Evolutionary conservation across 805 yeast genomes (phyloP).

Genomic region (Grigorovia transvaalensis): DNA sequence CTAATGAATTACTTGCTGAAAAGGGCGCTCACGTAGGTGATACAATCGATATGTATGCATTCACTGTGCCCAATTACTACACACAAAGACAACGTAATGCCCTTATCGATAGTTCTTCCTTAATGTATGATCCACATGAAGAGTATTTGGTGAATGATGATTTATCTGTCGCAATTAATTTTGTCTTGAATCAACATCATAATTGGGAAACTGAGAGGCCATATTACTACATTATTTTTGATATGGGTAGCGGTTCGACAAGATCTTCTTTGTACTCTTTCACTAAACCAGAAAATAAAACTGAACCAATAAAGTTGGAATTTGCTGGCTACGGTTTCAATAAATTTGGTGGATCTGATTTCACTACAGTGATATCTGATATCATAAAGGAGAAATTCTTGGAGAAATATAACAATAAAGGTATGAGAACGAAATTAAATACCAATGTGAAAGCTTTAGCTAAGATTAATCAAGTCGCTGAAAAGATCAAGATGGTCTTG

Average conservation of each 20-base stretch:
- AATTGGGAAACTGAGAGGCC: constrained; percentile 27
- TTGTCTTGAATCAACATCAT: constrained; percentile 34
- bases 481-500: constrained; percentile 74
- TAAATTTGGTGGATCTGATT: constrained; percentile 65
- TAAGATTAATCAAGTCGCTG: constrained; percentile 71
- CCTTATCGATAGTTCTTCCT: constrained; percentile 56
- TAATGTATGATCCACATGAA: constrained; percentile 48
- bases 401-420: constrained; percentile 30
- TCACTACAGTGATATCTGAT: constrained; percentile 57
- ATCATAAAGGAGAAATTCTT: constrained; percentile 52
- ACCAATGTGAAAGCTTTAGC: constrained; percentile 49
- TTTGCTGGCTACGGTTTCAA: constrained; percentile 67
- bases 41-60: constrained; percentile 50
- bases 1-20: constrained; percentile 46
- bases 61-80: constrained; percentile 71
- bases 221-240: constrained; percentile 62
- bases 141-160: constrained; percentile 75
- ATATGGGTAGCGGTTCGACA: constrained; percentile 89
- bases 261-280: constrained; percentile 73
- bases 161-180: constrained; percentile 79
- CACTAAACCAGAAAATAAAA: constrained; percentile 33
- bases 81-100: constrained; percentile 58
- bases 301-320: constrained; percentile 39
- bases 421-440: constrained; percentile 32
- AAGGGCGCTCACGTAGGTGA: constrained; percentile 40